A percentile compares a stretch with the other conserved stretches of the same genome.
These are phyloP conservation scores for Quercus variabilis DNA, from an alignment of 306 rosid species.

Conservation along the genomic window DNA sequence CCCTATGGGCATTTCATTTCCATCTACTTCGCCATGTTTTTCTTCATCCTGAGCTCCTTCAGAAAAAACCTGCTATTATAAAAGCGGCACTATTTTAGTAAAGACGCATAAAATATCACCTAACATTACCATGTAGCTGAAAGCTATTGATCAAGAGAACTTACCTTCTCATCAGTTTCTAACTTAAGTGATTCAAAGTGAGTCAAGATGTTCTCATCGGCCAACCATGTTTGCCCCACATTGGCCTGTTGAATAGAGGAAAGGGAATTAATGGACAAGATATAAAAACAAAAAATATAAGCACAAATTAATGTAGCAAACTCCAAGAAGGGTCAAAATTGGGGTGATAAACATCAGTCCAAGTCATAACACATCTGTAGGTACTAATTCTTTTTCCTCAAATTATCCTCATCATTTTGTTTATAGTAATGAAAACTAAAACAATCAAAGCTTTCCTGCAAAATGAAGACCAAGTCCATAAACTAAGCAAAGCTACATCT, in stretches of 20 bases:
- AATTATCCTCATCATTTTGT: background rate
- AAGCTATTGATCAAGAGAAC: conserved; percentile 12
- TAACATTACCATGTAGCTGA: background rate
- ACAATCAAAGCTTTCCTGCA: background rate
- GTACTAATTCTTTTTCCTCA: background rate
- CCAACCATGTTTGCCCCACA: conserved; percentile 73
- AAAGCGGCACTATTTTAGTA: conserved; percentile 18
- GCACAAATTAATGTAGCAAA: conserved; percentile 4
- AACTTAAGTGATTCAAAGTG: conserved; percentile 87
- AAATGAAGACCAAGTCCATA: conserved; percentile 7
- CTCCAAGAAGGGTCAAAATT: conserved; percentile 1
- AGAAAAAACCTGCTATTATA: conserved; percentile 43
- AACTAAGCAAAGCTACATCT: conserved; percentile 8
- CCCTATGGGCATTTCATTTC: conserved; percentile 68
- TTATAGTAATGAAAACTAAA: background rate
- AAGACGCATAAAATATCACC: conserved; percentile 17
- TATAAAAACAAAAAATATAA: background rate
- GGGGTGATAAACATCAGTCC: background rate
- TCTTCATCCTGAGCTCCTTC: conserved; percentile 48
- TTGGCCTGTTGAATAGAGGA: conserved; percentile 43
- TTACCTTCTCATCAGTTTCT: conserved; percentile 60
- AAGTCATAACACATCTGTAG: conserved; percentile 1
- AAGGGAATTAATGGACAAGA: conserved; percentile 23
- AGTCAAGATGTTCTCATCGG: conserved; percentile 57
- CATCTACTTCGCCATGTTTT: conserved; percentile 56